Percentiles rank a stretch among this genome's conserved stretches.
These are phyloP conservation scores for Backusella liffmaniae DNA, from an alignment of 192 early-diverging fungal species.

Conservation along the genomic window DNA sequence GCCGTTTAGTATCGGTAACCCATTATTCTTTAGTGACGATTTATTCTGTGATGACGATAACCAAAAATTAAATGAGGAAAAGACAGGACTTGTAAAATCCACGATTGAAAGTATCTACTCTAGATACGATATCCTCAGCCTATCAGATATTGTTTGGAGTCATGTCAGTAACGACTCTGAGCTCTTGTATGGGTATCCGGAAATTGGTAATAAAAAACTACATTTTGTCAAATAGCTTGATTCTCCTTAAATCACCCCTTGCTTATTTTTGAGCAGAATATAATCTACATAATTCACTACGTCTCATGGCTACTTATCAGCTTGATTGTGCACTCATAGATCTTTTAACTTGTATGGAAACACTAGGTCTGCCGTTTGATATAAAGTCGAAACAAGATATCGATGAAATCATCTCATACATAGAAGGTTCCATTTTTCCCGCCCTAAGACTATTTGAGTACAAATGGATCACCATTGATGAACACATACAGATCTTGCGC, in stretches of 20 bases:
- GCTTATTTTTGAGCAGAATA: constrained; percentile 64
- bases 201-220: constrained; percentile 63
- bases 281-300: constrained; percentile 92
- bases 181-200: constrained; percentile 93
- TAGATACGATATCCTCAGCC: constrained; percentile 68
- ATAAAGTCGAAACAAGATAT: constrained; percentile 69
- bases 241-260: constrained; percentile 7
- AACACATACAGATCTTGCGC: constrained; percentile 40
- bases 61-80: constrained; percentile 54
- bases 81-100: constrained; percentile 50
- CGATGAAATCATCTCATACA: constrained; percentile 56
- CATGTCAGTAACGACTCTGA: constrained; percentile 89
- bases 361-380: constrained; percentile 47
- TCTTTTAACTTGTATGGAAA: constrained; percentile 61
- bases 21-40: constrained; percentile 83
- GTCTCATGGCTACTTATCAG: constrained; percentile 89
- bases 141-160: constrained; percentile 98
- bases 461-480: constrained; percentile 71
- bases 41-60: constrained; percentile 66
- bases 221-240: not conserved
- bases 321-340: constrained; percentile 81
- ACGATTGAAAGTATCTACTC: constrained; percentile 56
- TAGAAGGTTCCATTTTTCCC: constrained; percentile 54
- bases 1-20: constrained; percentile 96
- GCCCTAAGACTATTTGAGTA: constrained; percentile 84